These are phyloP conservation scores for Barbarea vulgaris DNA, from an alignment of 345 rosid species.

Conservation along the genomic window DNA sequence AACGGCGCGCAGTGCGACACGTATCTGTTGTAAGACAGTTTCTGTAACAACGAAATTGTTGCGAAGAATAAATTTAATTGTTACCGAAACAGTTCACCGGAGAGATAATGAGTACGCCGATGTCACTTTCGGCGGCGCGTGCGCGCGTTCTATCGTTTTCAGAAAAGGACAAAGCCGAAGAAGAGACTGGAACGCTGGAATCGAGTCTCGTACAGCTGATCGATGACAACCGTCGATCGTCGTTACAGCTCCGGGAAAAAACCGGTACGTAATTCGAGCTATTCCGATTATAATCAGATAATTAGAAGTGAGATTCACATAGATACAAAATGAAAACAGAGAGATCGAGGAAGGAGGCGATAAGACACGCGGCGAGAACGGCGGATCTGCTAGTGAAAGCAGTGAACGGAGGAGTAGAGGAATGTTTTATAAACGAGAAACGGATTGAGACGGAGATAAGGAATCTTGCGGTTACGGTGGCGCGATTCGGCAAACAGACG, in stretches of 20 bases:
- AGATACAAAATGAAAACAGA: constrained; percentile 37
- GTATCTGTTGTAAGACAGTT: background rate
- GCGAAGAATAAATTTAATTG: background rate
- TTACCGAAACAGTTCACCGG: constrained; percentile 8
- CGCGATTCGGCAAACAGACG: constrained; percentile 69
- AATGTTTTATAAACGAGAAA: constrained; percentile 75
- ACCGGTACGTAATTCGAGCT: constrained; percentile 45
- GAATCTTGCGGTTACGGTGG: constrained; percentile 57
- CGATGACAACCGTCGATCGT: constrained; percentile 60
- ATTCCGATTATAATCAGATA: background rate
- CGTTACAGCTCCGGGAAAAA: constrained; percentile 65
- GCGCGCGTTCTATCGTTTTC: constrained; percentile 35
- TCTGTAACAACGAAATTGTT: background rate
- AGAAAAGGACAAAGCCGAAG: constrained; percentile 39
- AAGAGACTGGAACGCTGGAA: constrained; percentile 54
- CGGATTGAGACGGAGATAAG: constrained; percentile 81
- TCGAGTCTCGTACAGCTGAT: constrained; percentile 61
- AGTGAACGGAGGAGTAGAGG: constrained; percentile 86
- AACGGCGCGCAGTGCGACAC: constrained; percentile 31
- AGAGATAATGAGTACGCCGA: constrained; percentile 46
- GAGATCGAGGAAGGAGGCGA: constrained; percentile 78
- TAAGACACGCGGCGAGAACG: constrained; percentile 55
- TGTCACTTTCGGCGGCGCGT: constrained; percentile 43
- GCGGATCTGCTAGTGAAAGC: constrained; percentile 78
- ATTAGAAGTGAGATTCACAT: background rate